Conservation (phyloP, 495 filamentous ascomycete genomes). For the Penicillium mononematosum region DNA sequence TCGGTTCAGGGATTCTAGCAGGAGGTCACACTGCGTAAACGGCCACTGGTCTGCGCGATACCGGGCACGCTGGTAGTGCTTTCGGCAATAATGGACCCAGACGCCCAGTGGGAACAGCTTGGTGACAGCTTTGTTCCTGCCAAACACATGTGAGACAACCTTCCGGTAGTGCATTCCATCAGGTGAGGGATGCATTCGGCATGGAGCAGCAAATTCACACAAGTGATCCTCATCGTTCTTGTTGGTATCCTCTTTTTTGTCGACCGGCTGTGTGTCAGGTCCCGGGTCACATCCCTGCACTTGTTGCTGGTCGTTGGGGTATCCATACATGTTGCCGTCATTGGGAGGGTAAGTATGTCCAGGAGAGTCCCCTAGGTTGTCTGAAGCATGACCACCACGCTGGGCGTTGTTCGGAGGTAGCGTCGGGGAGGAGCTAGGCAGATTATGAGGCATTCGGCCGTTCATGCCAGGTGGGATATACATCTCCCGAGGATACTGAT, state of each 20-base stretch:
- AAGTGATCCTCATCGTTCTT: background rate
- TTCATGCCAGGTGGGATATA: background rate
- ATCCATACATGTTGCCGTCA: background rate
- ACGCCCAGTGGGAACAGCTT: conserved; percentile 60
- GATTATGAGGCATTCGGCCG: background rate
- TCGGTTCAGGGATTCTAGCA: conserved; percentile 55
- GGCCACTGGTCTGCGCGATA: conserved; percentile 65
- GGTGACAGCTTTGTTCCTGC: conserved; percentile 80
- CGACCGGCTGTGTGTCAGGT: background rate
- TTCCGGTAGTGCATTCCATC: conserved; percentile 54
- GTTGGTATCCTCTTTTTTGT: background rate
- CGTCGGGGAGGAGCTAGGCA: background rate
- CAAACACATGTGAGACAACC: conserved; percentile 80
- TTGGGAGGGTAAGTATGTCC: background rate
- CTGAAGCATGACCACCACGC: background rate
- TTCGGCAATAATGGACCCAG: conserved; percentile 75
- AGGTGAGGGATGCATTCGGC: conserved; percentile 18
- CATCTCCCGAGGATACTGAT: background rate
- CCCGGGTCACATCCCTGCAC: background rate
- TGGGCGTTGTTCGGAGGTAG: too few species aligned
- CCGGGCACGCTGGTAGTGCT: conserved; percentile 76
- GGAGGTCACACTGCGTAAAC: conserved; percentile 56
- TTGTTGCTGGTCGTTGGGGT: background rate
- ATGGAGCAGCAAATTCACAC: conserved; percentile 26
- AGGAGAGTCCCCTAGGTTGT: background rate